Evolutionary conservation across 1,284 basidiomycete genomes (phyloP).

Genomic region (Exobasidium cylindrosporum): DNA sequence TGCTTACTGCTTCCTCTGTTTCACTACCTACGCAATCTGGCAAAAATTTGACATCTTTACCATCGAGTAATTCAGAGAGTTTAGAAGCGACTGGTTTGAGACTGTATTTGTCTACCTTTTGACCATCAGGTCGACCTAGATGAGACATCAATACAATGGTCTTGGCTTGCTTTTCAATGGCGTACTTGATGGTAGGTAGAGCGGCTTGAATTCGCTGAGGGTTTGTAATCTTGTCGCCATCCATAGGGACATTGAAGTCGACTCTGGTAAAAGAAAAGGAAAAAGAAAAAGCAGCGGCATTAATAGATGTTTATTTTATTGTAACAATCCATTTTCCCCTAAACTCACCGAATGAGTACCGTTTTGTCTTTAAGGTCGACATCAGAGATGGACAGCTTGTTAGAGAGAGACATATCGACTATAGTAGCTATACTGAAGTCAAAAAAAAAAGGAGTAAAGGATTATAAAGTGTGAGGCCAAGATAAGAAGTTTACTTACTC

Average conservation of each 20-base stretch:
- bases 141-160: slow-evolving; percentile 94
- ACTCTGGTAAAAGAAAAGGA: slow-evolving; percentile 55
- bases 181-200: slow-evolving; percentile 91
- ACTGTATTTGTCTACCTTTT: slow-evolving; percentile 82
- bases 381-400: slow-evolving; percentile 76
- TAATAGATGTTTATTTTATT: background rate
- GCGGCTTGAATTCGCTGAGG: slow-evolving; percentile 91
- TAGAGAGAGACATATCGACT: slow-evolving; percentile 86
- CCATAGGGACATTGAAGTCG: slow-evolving; percentile 96
- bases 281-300: background rate
- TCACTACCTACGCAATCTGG: slow-evolving; percentile 81
- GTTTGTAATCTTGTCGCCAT: slow-evolving; percentile 85
- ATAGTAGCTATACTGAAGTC: no score
- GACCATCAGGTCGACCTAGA: slow-evolving; percentile 93
- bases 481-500: no score
- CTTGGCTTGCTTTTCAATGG: slow-evolving; percentile 80
- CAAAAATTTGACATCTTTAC: slow-evolving; percentile 68
- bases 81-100: slow-evolving; percentile 73
- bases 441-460: no score
- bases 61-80: slow-evolving; percentile 56
- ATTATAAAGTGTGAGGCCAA: no score
- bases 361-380: slow-evolving; percentile 83
- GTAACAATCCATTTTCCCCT: background rate
- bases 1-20: slow-evolving; percentile 72
- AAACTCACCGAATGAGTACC: slow-evolving; percentile 60